Percentiles rank a stretch among this genome's conserved stretches.
phyloP scores from a whole-genome alignment of 352 stramenopile genomes.

The Phytophthora brassicae region DNA sequence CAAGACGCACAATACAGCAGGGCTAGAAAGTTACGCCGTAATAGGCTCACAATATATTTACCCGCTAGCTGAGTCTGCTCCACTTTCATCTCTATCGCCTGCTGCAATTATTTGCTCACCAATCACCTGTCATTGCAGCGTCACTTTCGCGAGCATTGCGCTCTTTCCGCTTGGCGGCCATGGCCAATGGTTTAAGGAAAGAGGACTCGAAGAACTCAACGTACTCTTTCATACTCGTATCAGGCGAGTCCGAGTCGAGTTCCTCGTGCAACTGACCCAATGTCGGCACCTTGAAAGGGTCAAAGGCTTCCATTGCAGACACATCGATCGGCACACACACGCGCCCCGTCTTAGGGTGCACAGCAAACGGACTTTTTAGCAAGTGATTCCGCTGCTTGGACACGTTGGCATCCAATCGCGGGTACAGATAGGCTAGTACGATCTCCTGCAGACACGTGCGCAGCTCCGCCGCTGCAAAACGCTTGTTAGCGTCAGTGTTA shows the following conservation, averaged over 20 bases:
- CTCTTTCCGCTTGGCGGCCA: conserved; percentile 69
- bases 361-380: conserved; percentile 98
- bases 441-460: conserved; percentile 94
- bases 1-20: conserved; percentile 10
- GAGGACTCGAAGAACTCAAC: conserved; percentile 72
- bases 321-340: conserved; percentile 97
- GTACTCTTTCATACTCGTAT: conserved; percentile 74
- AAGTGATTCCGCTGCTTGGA: conserved; percentile 99
- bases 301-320: conserved; percentile 79
- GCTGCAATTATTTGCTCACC: conserved; percentile 39
- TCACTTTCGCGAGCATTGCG: conserved; percentile 64
- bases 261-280: conserved; percentile 81
- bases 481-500: conserved; percentile 53
- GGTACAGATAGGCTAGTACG: conserved; percentile 97
- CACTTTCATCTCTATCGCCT: conserved; percentile 7
- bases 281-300: conserved; percentile 87
- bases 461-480: conserved; percentile 61
- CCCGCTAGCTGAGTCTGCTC: conserved; percentile 21
- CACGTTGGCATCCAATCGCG: conserved; percentile 99
- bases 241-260: conserved; percentile 60
- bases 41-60: conserved; percentile 40
- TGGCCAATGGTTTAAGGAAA: conserved; percentile 71
- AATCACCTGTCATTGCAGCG: conserved; percentile 80
- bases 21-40: conserved; percentile 20
- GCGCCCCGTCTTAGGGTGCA: conserved; percentile 97